phyloP scores from a whole-genome alignment of 305 asterid genomes.

The Ajuga reptans region DNA sequence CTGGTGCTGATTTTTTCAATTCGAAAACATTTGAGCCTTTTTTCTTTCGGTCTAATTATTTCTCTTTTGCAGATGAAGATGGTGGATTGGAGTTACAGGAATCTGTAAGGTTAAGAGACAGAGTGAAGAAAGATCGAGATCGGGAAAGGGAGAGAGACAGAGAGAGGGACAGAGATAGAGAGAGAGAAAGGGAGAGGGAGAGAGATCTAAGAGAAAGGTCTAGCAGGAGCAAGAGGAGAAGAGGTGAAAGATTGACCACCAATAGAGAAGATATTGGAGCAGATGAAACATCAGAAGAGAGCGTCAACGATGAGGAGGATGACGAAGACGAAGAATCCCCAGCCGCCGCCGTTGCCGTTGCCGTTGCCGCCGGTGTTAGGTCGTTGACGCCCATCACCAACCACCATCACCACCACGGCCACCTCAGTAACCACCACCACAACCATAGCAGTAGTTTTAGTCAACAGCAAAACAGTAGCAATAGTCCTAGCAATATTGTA shows the following conservation, averaged over 20 bases:
- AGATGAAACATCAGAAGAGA: slow-evolving; percentile 82
- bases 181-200: slow-evolving; percentile 55
- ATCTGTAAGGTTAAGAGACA: slow-evolving; percentile 64
- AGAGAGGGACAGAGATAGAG: slow-evolving; percentile 32
- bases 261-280: slow-evolving; percentile 45
- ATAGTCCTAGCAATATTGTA: slow-evolving; percentile 20
- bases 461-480: slow-evolving; percentile 32
- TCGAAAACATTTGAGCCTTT: background rate
- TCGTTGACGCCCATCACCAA: slow-evolving; percentile 25
- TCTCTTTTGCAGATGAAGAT: slow-evolving; percentile 64
- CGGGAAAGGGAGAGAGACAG: slow-evolving; percentile 63
- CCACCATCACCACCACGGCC: slow-evolving; percentile 34
- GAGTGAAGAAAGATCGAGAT: slow-evolving; percentile 92
- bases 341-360: slow-evolving; percentile 30
- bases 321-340: slow-evolving; percentile 55
- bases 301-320: slow-evolving; percentile 77
- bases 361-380: slow-evolving; percentile 40
- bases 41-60: background rate
- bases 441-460: slow-evolving; percentile 27
- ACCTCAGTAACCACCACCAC: slow-evolving; percentile 27
- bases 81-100: slow-evolving; percentile 75
- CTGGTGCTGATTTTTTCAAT: slow-evolving; percentile 14
- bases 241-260: slow-evolving; percentile 53
- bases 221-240: slow-evolving; percentile 58
- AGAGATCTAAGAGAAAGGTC: slow-evolving; percentile 72